Evolutionary conservation across 2,329 filamentous ascomycete genomes (phyloP), one percentile per base, ranked within the genome.

Genomic region (Ophiostoma piceae): DNA sequence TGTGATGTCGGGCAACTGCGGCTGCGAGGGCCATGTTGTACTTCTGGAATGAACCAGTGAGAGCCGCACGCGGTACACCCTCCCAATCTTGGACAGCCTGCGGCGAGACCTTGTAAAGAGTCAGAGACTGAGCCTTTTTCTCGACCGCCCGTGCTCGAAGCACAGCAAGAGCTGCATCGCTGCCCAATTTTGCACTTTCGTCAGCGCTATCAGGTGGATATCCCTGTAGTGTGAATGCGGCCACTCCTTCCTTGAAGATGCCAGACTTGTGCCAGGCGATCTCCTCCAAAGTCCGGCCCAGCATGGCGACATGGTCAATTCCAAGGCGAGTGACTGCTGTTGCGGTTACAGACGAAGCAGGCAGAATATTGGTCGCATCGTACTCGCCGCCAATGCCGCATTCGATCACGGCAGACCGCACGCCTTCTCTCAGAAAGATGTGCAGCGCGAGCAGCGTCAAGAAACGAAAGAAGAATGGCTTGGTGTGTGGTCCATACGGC

Each of bases 381-480:
- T 74, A 74, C 67, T 72, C 74, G 67, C 94, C 95, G 19, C 95
- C 95, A 73, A 98, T 96, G 0, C 95, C 95, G 75, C 92, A 96
- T 80, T 99, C 95, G 43, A 98, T 85, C 11, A 98, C 88, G 0
- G 92, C 94, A 22, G 88, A 88, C 73, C 89, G 84, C 0, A 97
- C 88, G 0, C 90, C 89, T 77, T 95, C 90, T 66, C 84, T 79
- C 35, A 96, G 76, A 75, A 96, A 99, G 1, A 89, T 85, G 76
- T 96, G 93, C 75, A 96, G 87, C 1, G 94, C 94, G 81, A 97
- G 85, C 51, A 99, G 83, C 0, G 94, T 97, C 76, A 99, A 79
- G 77, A 92, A 97, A 37, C 94, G 90, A 78, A 98, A 98, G 79
- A 96, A 98, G 68, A 93, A 91, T 0, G 95, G 95, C 78, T 96